These are phyloP conservation scores for Lasiodiplodia sp. DNA, from an alignment of 2,329 filamentous ascomycete genomes.

Conservation along the genomic window DNA sequence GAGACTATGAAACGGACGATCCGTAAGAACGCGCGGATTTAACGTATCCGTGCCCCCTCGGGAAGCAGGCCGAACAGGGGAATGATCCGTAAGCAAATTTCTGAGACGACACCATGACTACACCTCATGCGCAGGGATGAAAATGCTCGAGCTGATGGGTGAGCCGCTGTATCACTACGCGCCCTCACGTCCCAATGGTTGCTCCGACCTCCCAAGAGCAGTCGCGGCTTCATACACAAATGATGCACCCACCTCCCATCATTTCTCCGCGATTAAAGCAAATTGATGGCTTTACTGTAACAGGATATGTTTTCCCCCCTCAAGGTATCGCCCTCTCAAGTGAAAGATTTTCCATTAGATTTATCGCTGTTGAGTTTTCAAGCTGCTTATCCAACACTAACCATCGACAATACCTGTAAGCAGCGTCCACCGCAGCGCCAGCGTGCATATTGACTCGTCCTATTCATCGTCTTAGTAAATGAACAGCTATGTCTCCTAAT, in stretches of 20 bases:
- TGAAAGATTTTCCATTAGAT: not conserved
- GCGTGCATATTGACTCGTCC: too few species aligned
- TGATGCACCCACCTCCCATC: not conserved
- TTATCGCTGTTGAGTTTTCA: not conserved
- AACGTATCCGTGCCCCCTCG: constrained; percentile 17
- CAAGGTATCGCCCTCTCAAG: not conserved
- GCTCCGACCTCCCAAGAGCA: not conserved
- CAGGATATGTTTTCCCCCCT: too few species aligned
- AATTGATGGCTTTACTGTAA: not conserved
- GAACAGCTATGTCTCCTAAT: too few species aligned
- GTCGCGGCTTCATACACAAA: not conserved
- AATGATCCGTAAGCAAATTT: constrained; percentile 4
- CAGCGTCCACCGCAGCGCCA: too few species aligned
- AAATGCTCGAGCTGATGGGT: not conserved
- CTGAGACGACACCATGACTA: not conserved
- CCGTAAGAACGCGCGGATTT: constrained; percentile 11
- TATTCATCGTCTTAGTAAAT: too few species aligned
- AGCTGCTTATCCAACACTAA: too few species aligned
- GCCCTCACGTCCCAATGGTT: not conserved
- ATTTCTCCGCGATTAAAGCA: too few species aligned
- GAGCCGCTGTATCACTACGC: not conserved
- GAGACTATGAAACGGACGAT: constrained; percentile 11
- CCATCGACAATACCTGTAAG: too few species aligned
- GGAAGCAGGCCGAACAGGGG: constrained; percentile 4
- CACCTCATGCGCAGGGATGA: not conserved